Base-by-base conservation (phyloP, 2,329 filamentous ascomycete genomes). In the Diaporthe humulicola region DNA sequence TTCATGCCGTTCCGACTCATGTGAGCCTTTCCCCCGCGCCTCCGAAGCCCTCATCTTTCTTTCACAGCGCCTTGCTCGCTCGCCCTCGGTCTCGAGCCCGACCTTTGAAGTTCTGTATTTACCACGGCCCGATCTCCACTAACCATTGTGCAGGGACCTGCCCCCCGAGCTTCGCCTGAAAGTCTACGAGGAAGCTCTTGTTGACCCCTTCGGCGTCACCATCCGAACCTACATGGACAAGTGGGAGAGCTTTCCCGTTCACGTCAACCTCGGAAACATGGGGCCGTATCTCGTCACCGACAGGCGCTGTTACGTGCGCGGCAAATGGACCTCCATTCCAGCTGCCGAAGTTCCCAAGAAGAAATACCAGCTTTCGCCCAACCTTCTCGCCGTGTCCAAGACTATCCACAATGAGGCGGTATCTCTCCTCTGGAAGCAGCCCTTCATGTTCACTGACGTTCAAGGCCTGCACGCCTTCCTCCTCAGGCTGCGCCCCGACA, bases 1-100 rank as follows among this genome's bases (percentile, higher is more conserved):
- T 60, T 50, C 54, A 50, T 28, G 69, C 69, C 69, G 2, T 71
- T 71, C 69, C 69, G 54, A 60, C 54, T 71, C 40, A 60, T 71
- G 69, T 71, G 33, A 71, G 54, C n/a, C 14, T n/a, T 50, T 22
- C 28, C 3, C 38, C 15, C 15, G 22, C 12, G 25, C 22, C 33
- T 17, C n/a, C 17, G 14, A 9, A 4, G 14, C 3, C 12, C n/a
- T 9, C 3, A n/a, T 25, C 22, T 9, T 7, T 19, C 15, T 30
- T 30, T 17, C 6, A 19, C 15, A 19, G 4, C 28, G 10, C n/a
- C 3, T 12, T 40, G 3, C 10, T 28, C 15, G 5, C 12, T 14
- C 8, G n/a, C 10, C 61, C 36, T 2, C 19, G 4, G 19, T 15
- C 22, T 25, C 28, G 9, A 57, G 36, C 0, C 4, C 3, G 22